Conservation (phyloP, 1,284 basidiomycete species). For the Lignosus rhinocerotis region DNA sequence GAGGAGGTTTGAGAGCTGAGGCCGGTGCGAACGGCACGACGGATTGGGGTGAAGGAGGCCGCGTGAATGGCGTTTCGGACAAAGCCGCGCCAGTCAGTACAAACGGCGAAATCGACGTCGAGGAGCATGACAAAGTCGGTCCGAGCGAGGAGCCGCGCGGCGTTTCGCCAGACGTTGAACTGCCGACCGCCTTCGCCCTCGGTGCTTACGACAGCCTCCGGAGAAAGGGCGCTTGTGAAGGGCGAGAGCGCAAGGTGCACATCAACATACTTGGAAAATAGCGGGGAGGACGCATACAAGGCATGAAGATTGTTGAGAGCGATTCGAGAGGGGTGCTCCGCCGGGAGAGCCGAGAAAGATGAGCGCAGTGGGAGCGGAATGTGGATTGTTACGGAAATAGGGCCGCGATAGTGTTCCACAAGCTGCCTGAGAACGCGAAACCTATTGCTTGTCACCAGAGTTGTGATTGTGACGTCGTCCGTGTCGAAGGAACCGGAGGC, state of each 20-base stretch:
- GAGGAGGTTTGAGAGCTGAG: not conserved
- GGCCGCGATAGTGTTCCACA: conserved; percentile 74
- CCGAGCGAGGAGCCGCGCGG: conserved; percentile 76
- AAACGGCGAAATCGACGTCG: conserved; percentile 83
- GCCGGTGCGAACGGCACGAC: conserved; percentile 19
- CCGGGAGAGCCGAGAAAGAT: conserved; percentile 28
- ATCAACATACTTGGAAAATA: conserved; percentile 73
- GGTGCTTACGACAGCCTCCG: conserved; percentile 5
- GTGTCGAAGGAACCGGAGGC: conserved; percentile 49
- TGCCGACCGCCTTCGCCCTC: conserved; percentile 54
- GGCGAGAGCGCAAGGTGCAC: conserved; percentile 85
- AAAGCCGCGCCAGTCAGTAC: conserved; percentile 71
- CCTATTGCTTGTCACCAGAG: conserved; percentile 78
- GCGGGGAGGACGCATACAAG: conserved; percentile 63
- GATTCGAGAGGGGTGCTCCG: conserved; percentile 31
- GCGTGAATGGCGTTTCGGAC: conserved; percentile 39
- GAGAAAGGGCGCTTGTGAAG: conserved; percentile 41
- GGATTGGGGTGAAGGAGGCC: conserved; percentile 18
- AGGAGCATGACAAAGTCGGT: conserved; percentile 87
- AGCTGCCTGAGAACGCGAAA: conserved; percentile 72
- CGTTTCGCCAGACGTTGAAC: conserved; percentile 87
- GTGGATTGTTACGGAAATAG: conserved; percentile 81
- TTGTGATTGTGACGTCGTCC: conserved; percentile 81
- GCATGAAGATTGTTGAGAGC: conserved; percentile 61
- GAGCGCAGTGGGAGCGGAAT: conserved; percentile 41